Base-by-base conservation (phyloP, 2,329 filamentous ascomycete genomes). In the Alternaria brassicae region DNA sequence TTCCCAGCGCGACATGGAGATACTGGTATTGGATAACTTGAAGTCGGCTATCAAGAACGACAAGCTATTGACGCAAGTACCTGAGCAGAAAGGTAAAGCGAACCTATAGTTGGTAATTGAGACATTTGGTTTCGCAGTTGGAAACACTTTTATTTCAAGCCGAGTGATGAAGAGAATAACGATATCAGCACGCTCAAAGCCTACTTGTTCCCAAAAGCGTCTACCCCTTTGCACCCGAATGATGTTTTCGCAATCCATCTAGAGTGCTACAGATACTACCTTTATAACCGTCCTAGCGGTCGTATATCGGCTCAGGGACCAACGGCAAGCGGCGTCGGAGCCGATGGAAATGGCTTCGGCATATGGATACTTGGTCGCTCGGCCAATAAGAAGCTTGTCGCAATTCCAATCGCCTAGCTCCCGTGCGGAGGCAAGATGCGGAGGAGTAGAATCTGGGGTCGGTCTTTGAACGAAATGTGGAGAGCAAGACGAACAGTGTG, bases 1-100 rank as follows among this genome's bases (percentile, higher is more conserved):
- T 25, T 17, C 21, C 4, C 54, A 79, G 75, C 75, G 81, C 63
- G 84, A 86, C 54, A 88, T 88, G 86, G 86, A 88, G 72, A 68
- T 86, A 52, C 70, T 87, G 63, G 85, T 87, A 17, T 61, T 88
- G 70, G 80, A 85, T 30, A 88, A 88, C 63, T 62, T 89, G 72
- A 82, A 82, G 69, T 81, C 77, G 30, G 86, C 83, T 6, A 80
- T 89, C 37, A 82, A 87, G 68, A 81, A 83, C 58, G 85, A 84
- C 4, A 81, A 81, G 59, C 74, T 89, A 72, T 75, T 88, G 57
- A 89, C 87, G n/a, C 81, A 84, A 61, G 83, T 89, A 39, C 81
- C 84, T 4, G 86, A 88, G 75, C 87, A 89, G 79, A 85, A 83
- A 56, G 66, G 68, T 37, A 72, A 69, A 58, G 70, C 73, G 23